These are phyloP conservation scores for Sugiyamaella chiloensis DNA, from an alignment of 805 yeast genomes.

Conservation along the genomic window DNA sequence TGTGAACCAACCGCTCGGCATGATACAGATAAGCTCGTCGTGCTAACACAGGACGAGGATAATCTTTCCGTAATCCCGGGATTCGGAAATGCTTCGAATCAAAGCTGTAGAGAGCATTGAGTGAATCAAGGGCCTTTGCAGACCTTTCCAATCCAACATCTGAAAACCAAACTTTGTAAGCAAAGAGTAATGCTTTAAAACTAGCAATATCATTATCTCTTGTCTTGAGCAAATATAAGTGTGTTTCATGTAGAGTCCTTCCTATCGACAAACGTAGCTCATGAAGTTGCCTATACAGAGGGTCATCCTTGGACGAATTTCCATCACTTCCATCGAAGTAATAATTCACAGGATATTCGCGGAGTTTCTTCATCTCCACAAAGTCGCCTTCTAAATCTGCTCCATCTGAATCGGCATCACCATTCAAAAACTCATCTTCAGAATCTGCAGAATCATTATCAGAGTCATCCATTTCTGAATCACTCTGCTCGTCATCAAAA, in stretches of 20 bases:
- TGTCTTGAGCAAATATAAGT: constrained; percentile 43
- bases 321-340: constrained; percentile 55
- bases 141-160: constrained; percentile 75
- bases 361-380: constrained; percentile 51
- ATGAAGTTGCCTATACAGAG: constrained; percentile 53
- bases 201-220: constrained; percentile 63
- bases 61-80: constrained; percentile 61
- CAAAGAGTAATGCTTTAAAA: constrained; percentile 58
- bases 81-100: constrained; percentile 60
- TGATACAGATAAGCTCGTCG: constrained; percentile 72
- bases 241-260: constrained; percentile 56
- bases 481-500: constrained; percentile 30
- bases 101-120: constrained; percentile 52
- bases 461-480: constrained; percentile 20
- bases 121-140: constrained; percentile 52
- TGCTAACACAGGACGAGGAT: constrained; percentile 75
- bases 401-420: constrained; percentile 15
- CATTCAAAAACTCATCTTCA: constrained; percentile 26
- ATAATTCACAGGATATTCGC: constrained; percentile 62
- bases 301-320: constrained; percentile 36
- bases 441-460: constrained; percentile 28
- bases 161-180: constrained; percentile 70
- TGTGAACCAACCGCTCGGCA: constrained; percentile 65
- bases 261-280: constrained; percentile 59
- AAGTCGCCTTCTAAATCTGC: constrained; percentile 37